Conservation (phyloP, 176 grass and related monocot species). For the Carex scoparia region DNA sequence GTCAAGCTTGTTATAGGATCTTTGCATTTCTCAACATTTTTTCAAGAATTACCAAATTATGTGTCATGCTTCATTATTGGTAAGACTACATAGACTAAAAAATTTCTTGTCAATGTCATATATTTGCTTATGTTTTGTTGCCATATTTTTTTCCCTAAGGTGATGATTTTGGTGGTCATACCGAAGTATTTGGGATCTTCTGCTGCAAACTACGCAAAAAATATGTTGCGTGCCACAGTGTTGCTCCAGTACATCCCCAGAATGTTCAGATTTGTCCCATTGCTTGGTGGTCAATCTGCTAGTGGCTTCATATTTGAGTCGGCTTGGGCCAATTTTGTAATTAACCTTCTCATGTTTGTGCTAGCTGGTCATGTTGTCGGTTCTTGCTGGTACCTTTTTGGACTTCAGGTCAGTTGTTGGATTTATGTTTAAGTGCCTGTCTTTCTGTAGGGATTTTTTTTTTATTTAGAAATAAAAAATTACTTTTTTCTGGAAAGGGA, state of each 20-base stretch:
- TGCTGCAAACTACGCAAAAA: conserved; percentile 80
- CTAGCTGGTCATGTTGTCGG: conserved; percentile 94
- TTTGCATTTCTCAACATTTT: not conserved
- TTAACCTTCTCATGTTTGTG: conserved; percentile 97
- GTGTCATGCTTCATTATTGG: not conserved
- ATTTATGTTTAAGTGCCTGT: not conserved
- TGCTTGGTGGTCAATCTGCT: conserved; percentile 76
- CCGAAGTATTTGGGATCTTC: conserved; percentile 78
- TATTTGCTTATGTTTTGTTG: not conserved
- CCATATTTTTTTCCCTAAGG: conserved; percentile 39
- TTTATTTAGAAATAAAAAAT: too few species aligned
- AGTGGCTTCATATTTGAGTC: conserved; percentile 98
- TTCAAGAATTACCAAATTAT: not conserved
- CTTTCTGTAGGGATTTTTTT: too few species aligned
- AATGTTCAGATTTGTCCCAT: conserved; percentile 86
- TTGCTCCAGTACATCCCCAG: conserved; percentile 92
- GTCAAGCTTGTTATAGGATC: not conserved
- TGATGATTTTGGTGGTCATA: conserved; percentile 90
- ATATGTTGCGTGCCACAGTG: conserved; percentile 76
- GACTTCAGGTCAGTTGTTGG: conserved; percentile 61
- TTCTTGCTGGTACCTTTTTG: conserved; percentile 97
- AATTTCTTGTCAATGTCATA: not conserved
- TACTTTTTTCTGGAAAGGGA: too few species aligned
- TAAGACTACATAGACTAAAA: not conserved
- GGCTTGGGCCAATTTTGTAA: conserved; percentile 92